Conservation (phyloP, 1,284 basidiomycete genomes). For the Melampsora occidentalis region DNA sequence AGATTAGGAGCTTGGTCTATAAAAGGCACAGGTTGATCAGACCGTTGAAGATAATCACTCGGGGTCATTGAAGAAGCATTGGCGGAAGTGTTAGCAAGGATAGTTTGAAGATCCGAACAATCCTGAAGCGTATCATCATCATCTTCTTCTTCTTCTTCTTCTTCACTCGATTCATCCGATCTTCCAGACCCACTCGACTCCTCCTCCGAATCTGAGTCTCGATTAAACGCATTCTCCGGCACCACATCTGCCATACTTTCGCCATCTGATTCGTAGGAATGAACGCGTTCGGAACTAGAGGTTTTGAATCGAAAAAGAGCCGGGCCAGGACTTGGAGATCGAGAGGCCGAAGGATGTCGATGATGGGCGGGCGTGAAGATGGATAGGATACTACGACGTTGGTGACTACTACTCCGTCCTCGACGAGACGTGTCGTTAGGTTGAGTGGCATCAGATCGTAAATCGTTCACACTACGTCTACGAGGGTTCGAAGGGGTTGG, state of each 20-base stretch:
- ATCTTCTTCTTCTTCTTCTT: too few relatives aligned
- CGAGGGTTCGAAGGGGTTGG: neutral
- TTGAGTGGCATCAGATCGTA: neutral
- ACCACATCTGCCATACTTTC: conserved; percentile 12
- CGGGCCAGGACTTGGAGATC: conserved; percentile 10
- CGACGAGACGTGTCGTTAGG: neutral
- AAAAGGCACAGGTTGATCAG: neutral
- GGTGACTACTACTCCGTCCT: conserved; percentile 1
- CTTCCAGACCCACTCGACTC: conserved; percentile 13
- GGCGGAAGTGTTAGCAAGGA: neutral
- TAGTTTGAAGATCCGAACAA: neutral
- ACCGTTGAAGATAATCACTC: neutral
- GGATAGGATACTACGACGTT: conserved; percentile 7
- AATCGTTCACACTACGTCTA: neutral
- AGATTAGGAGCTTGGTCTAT: conserved; percentile 5
- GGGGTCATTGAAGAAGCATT: neutral
- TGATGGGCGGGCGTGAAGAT: conserved; percentile 11
- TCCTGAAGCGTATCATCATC: too few relatives aligned
- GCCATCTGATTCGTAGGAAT: conserved; percentile 21
- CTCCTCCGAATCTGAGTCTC: conserved; percentile 2
- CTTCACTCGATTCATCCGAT: conserved; percentile 7
- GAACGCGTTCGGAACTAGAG: too few relatives aligned
- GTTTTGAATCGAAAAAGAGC: neutral
- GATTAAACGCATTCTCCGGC: neutral
- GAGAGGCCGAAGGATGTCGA: conserved; percentile 1